Percentiles rank a stretch among this genome's conserved stretches.
Conservation (phyloP, 495 filamentous ascomycete species). For the Aspergillus coremiiformis region DNA sequence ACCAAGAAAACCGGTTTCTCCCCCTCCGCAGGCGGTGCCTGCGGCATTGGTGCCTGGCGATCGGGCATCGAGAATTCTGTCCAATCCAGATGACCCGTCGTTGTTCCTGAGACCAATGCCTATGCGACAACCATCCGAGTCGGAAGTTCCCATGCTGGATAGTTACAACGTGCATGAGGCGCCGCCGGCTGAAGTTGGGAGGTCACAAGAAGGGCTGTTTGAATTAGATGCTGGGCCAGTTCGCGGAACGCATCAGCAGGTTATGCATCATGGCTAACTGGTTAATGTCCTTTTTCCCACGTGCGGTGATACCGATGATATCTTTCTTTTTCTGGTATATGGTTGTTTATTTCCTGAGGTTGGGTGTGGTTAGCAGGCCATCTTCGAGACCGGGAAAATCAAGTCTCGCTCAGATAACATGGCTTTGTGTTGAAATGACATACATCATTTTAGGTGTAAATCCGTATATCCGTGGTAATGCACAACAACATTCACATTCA, state of each 20-base stretch:
- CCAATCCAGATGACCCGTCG: background rate
- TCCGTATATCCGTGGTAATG: slow-evolving; percentile 3
- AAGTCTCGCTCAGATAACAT: background rate
- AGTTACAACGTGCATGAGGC: slow-evolving; percentile 18
- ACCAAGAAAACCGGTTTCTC: background rate
- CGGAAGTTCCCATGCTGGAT: slow-evolving; percentile 20
- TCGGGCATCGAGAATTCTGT: background rate
- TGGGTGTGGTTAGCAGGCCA: background rate
- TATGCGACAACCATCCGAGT: slow-evolving; percentile 8
- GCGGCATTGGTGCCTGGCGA: slow-evolving; percentile 5
- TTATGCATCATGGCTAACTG: slow-evolving; percentile 9
- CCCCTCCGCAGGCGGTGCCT: slow-evolving; percentile 1
- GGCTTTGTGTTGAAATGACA: background rate
- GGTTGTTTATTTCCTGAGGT: background rate
- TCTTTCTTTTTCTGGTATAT: background rate
- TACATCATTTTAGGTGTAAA: background rate
- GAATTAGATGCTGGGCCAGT: slow-evolving; percentile 20
- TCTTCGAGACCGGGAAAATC: too few species aligned
- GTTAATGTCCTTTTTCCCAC: background rate
- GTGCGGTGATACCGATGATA: slow-evolving; percentile 1
- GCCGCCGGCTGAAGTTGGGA: slow-evolving; percentile 2
- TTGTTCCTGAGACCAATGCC: slow-evolving; percentile 6
- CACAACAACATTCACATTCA: slow-evolving; percentile 2
- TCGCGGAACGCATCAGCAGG: slow-evolving; percentile 14
- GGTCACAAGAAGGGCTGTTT: slow-evolving; percentile 4